Percentiles rank a stretch among this genome's conserved stretches.
phyloP scores from a whole-genome alignment of 208 protist species.

The Crithidia thermophila region DNA sequence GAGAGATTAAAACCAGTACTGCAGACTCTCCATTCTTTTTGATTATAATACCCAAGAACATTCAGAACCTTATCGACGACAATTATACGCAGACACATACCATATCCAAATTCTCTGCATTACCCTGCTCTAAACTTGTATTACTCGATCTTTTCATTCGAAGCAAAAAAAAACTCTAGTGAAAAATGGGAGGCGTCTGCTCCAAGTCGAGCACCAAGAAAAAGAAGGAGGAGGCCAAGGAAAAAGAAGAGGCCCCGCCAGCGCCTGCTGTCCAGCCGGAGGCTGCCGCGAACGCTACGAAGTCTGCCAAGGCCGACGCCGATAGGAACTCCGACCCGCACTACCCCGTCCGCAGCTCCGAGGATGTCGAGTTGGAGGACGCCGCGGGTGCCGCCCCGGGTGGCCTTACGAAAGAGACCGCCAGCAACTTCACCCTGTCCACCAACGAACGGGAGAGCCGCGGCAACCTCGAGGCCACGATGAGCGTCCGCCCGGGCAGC shows the following conservation, averaged over 20 bases:
- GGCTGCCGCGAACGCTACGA: too few relatives aligned
- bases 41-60: too few relatives aligned
- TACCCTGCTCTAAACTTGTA: too few relatives aligned
- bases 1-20: too few relatives aligned
- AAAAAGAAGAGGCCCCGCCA: neutral
- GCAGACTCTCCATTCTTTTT: too few relatives aligned
- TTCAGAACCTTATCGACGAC: too few relatives aligned
- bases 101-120: neutral
- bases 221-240: neutral
- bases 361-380: neutral
- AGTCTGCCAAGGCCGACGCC: too few relatives aligned
- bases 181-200: conserved; percentile 23
- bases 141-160: too few relatives aligned
- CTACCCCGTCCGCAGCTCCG: neutral
- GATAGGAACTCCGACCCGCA: neutral
- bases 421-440: neutral
- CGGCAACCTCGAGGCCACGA: neutral
- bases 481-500: neutral
- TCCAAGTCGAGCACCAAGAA: conserved; percentile 18
- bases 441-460: neutral
- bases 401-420: neutral
- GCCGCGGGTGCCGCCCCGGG: neutral
- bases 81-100: too few relatives aligned
- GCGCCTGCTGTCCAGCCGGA: neutral
- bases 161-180: neutral